Percentiles rank a stretch among this genome's conserved stretches.
Evolutionary conservation across 108 stramenopile species (phyloP).

Genomic region (Aurantiochytrium sp.): DNA sequence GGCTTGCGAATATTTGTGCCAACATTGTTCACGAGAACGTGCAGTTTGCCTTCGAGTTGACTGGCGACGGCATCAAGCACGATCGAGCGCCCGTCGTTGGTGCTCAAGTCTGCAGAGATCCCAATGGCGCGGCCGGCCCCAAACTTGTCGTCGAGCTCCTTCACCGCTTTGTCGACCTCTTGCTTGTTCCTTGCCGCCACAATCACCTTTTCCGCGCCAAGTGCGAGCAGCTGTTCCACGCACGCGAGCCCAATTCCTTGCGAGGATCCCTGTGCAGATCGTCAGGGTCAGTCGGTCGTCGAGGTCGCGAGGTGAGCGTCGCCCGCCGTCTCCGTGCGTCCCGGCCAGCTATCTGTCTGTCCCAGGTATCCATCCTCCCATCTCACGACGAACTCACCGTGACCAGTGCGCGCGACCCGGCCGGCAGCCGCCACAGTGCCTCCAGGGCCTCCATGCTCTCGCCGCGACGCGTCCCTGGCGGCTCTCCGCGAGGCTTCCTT

Average conservation of each 20-base stretch:
- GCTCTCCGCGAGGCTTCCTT: too few species aligned
- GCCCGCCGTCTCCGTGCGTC: too few species aligned
- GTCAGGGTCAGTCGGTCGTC: too few species aligned
- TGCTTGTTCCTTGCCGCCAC: neutral
- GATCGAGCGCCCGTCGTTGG: conserved; percentile 47
- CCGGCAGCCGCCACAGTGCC: too few species aligned
- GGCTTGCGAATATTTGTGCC: conserved; percentile 83
- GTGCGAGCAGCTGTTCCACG: neutral
- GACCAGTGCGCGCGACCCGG: too few species aligned
- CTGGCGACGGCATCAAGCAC: conserved; percentile 32
- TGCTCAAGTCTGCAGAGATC: conserved; percentile 54
- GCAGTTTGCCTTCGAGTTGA: conserved; percentile 42
- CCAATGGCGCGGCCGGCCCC: neutral
- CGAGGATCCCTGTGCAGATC: neutral
- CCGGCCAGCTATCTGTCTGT: too few species aligned
- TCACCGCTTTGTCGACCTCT: neutral
- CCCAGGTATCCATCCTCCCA: too few species aligned
- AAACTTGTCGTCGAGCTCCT: neutral
- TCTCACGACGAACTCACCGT: too few species aligned
- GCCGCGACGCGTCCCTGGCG: too few species aligned
- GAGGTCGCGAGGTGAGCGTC: too few species aligned
- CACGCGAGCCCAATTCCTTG: neutral
- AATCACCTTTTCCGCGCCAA: neutral
- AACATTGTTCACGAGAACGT: conserved; percentile 91
- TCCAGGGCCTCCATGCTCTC: too few species aligned